These are phyloP conservation scores for Aspergillus indologenus DNA, from an alignment of 495 filamentous ascomycete genomes.

Conservation along the genomic window DNA sequence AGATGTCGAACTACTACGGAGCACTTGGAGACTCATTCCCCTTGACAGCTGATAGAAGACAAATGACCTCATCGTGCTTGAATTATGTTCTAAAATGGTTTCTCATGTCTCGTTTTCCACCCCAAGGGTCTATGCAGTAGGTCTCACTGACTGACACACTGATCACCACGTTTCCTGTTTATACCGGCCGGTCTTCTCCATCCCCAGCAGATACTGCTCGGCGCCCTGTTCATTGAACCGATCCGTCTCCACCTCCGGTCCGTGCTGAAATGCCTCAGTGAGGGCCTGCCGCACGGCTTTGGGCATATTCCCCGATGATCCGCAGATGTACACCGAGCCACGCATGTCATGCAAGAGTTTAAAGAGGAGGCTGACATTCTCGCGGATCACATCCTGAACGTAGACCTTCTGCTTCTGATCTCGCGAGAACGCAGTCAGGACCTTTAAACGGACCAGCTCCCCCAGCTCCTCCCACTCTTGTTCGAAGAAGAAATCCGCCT, in stretches of 20 bases:
- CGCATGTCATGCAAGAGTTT: constrained; percentile 49
- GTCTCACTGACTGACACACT: constrained; percentile 1
- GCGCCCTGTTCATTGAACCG: constrained; percentile 45
- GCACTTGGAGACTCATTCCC: too few relatives aligned
- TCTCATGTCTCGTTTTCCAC: not conserved
- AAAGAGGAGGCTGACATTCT: constrained; percentile 56
- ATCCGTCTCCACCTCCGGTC: constrained; percentile 17
- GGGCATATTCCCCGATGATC: constrained; percentile 83
- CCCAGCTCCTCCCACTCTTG: constrained; percentile 63
- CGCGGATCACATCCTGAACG: constrained; percentile 78
- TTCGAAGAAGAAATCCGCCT: constrained; percentile 75
- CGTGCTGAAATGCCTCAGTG: constrained; percentile 60
- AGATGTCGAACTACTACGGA: not conserved
- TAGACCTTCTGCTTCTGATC: constrained; percentile 76
- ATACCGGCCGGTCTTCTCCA: constrained; percentile 70
- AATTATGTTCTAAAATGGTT: not conserved
- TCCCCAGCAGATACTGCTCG: constrained; percentile 52
- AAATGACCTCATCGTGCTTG: constrained; percentile 1
- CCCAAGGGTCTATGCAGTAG: not conserved
- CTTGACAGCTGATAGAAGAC: not conserved
- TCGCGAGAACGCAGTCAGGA: constrained; percentile 82
- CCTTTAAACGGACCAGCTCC: constrained; percentile 41
- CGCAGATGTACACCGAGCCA: constrained; percentile 75
- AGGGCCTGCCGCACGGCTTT: constrained; percentile 80
- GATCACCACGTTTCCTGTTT: constrained; percentile 75